Evolutionary conservation across 352 stramenopile species (phyloP).

Genomic region (Plasmopara viticola): DNA sequence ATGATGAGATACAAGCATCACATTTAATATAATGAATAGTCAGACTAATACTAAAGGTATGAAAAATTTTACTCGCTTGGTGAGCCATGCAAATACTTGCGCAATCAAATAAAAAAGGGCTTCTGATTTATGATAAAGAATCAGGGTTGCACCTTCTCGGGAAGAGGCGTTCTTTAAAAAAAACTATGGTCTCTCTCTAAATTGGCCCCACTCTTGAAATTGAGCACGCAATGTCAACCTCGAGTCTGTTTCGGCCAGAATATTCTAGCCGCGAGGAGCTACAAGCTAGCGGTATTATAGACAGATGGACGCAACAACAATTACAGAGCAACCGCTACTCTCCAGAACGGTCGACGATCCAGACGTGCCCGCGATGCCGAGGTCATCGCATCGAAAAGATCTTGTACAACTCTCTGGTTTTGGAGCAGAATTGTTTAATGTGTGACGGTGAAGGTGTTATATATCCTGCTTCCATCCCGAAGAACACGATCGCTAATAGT

Average conservation of each 20-base stretch:
- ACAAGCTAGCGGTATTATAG: constrained; percentile 19
- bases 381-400: constrained; percentile 58
- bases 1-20: too few relatives aligned
- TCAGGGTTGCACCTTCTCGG: too few relatives aligned
- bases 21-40: too few relatives aligned
- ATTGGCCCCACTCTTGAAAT: not conserved
- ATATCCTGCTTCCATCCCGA: not conserved
- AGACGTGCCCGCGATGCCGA: constrained; percentile 45
- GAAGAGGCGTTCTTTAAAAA: too few relatives aligned
- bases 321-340: constrained; percentile 9
- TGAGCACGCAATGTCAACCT: constrained; percentile 1
- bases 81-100: too few relatives aligned
- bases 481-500: too few relatives aligned
- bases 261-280: constrained; percentile 20
- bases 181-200: not conserved
- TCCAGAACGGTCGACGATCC: constrained; percentile 13
- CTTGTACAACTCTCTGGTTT: constrained; percentile 42
- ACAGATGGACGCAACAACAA: constrained; percentile 18
- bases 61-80: too few relatives aligned
- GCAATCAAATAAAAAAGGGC: too few relatives aligned
- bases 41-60: too few relatives aligned
- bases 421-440: constrained; percentile 45
- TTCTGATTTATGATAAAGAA: too few relatives aligned
- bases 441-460: constrained; percentile 59
- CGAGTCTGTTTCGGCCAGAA: constrained; percentile 8